Evolutionary conservation across 2,329 filamentous ascomycete genomes (phyloP).

Genomic region (Clonostachys rhizophaga): DNA sequence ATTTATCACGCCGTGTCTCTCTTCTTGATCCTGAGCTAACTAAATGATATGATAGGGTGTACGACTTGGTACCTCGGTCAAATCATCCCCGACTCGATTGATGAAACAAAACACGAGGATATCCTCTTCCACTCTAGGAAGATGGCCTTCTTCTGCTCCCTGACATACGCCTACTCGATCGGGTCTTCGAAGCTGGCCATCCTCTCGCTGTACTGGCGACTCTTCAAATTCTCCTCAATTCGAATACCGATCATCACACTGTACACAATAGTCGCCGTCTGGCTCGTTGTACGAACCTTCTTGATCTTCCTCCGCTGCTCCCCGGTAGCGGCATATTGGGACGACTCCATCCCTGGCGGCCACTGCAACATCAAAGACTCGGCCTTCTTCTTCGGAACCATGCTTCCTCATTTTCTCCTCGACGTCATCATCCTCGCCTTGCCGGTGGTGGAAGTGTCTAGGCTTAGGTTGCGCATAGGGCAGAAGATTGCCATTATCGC

Average conservation of each 20-base stretch:
- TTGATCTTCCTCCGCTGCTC: not conserved
- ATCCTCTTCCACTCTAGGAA: too few species aligned
- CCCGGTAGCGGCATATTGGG: not conserved
- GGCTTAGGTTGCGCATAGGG: not conserved
- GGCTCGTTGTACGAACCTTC: not conserved
- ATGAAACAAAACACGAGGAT: too few species aligned
- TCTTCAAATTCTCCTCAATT: constrained; percentile 1
- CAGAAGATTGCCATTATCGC: not conserved
- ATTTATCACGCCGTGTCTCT: too few species aligned
- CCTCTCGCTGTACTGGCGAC: constrained; percentile 3
- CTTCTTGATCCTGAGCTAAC: too few species aligned
- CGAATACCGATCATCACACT: constrained; percentile 1
- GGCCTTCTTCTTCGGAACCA: not conserved
- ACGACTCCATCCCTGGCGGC: not conserved
- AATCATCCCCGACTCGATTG: too few species aligned
- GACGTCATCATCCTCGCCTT: not conserved
- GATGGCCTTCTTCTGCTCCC: too few species aligned
- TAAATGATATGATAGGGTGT: too few species aligned
- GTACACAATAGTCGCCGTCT: not conserved
- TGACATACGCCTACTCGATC: constrained; percentile 1
- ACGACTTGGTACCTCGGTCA: too few species aligned
- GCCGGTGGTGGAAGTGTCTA: not conserved
- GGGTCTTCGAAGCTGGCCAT: constrained; percentile 1
- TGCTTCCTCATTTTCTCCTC: not conserved
- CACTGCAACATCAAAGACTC: not conserved